Conservation (phyloP, 202 grass and related monocot species). For the Cymbopogon flexuosus region DNA sequence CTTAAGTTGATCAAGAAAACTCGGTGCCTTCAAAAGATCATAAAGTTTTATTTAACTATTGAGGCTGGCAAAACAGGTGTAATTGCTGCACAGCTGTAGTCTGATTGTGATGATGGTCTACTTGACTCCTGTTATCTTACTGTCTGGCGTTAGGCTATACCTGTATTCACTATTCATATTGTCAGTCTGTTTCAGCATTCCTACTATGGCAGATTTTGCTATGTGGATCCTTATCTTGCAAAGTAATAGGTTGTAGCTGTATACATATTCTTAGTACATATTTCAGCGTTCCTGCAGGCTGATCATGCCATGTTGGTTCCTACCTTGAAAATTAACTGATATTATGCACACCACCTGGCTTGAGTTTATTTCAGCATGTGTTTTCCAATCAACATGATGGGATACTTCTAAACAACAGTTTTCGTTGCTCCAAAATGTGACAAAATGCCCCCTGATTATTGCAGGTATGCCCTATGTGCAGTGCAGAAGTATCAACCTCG, state of each 20-base stretch:
- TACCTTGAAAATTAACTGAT: not conserved
- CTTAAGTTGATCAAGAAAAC: not conserved
- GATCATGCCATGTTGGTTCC: not conserved
- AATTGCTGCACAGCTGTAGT: constrained; percentile 9
- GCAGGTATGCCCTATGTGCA: constrained; percentile 88
- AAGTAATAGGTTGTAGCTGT: not conserved
- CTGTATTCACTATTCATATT: not conserved
- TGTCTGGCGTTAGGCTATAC: not conserved
- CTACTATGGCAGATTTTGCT: not conserved
- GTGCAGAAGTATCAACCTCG: constrained; percentile 77
- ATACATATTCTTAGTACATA: not conserved
- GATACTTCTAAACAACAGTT: not conserved
- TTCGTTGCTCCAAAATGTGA: not conserved
- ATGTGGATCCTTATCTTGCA: not conserved
- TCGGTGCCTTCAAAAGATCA: not conserved
- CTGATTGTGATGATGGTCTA: not conserved
- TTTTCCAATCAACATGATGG: not conserved
- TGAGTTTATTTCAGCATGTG: not conserved
- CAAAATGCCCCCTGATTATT: constrained; percentile 6
- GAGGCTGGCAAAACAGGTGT: not conserved
- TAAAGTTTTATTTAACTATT: not conserved
- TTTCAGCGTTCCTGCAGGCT: not conserved
- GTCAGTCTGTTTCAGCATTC: not conserved
- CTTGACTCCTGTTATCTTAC: not conserved
- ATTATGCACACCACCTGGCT: not conserved